Conservation (phyloP, 2,329 filamentous ascomycete genomes). For the Orbilia oligospora region DNA sequence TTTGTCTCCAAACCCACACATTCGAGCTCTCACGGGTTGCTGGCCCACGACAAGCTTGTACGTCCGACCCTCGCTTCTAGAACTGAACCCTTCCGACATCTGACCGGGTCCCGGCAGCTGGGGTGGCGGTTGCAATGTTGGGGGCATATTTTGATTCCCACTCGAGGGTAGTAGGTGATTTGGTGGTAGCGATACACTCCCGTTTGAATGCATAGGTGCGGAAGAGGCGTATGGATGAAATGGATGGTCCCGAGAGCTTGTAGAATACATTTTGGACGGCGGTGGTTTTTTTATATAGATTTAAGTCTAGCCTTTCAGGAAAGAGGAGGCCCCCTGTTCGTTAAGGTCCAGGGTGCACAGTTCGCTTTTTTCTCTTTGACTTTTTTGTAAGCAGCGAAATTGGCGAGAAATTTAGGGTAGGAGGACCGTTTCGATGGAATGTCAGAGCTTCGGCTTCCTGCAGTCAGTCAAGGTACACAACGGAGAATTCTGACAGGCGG, state of each 20-base stretch:
- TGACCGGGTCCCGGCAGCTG: slow-evolving; percentile 59
- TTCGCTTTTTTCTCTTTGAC: slow-evolving; percentile 49
- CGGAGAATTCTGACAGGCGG: slow-evolving; percentile 60
- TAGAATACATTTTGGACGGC: slow-evolving; percentile 58
- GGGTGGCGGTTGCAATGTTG: slow-evolving; percentile 52
- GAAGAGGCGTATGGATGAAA: slow-evolving; percentile 58
- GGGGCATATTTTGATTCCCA: slow-evolving; percentile 42
- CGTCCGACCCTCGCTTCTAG: slow-evolving; percentile 67
- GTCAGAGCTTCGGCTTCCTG: slow-evolving; percentile 59
- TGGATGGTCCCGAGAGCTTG: slow-evolving; percentile 60
- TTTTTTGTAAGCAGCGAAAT: slow-evolving; percentile 54
- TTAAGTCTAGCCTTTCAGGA: slow-evolving; percentile 58
- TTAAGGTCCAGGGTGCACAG: slow-evolving; percentile 58
- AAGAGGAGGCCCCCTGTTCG: slow-evolving; percentile 58
- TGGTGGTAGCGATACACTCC: slow-evolving; percentile 54
- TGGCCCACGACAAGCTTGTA: slow-evolving; percentile 84
- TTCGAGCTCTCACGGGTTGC: slow-evolving; percentile 91
- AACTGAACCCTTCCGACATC: slow-evolving; percentile 58
- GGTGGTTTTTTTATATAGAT: slow-evolving; percentile 59
- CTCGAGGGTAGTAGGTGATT: slow-evolving; percentile 50
- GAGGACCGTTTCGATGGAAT: slow-evolving; percentile 59
- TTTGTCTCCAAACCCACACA: slow-evolving; percentile 99
- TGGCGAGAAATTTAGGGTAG: slow-evolving; percentile 58
- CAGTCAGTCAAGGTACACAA: slow-evolving; percentile 47
- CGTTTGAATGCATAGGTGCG: slow-evolving; percentile 59